phyloP scores from a whole-genome alignment of 371 early-diverging fungal species.

The Zopfochytrium polystomum region DNA sequence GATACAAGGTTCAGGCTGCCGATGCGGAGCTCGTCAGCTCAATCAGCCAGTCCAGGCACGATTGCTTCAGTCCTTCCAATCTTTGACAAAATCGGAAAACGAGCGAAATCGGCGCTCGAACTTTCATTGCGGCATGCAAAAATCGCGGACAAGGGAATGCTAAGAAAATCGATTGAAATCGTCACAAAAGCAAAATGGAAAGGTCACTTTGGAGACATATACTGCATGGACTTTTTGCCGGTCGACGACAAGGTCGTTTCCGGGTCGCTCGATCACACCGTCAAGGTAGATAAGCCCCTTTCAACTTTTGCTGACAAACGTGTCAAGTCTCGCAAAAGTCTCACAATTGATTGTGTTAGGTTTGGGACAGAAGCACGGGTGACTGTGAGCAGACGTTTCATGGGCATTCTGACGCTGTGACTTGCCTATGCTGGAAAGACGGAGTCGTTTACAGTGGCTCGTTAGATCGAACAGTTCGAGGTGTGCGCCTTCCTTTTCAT shows the following conservation, averaged over 20 bases:
- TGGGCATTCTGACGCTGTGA: conserved; percentile 39
- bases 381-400: conserved; percentile 20
- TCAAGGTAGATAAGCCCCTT: conserved; percentile 30
- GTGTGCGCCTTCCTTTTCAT: conserved; percentile 16
- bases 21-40: too few species aligned
- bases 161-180: too few species aligned
- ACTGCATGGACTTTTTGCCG: conserved; percentile 23
- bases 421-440: conserved; percentile 22
- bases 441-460: conserved; percentile 36
- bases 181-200: too few species aligned
- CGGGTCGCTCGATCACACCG: conserved; percentile 32
- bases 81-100: too few species aligned
- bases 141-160: too few species aligned
- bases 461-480: conserved; percentile 31
- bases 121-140: too few species aligned
- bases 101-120: too few species aligned
- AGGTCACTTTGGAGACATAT: conserved; percentile 41
- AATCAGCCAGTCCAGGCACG: too few species aligned
- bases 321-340: not conserved
- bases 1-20: too few species aligned
- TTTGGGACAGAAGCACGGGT: conserved; percentile 22
- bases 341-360: conserved; percentile 16
- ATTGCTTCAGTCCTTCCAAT: too few species aligned
- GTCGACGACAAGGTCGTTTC: conserved; percentile 24
- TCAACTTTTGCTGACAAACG: not conserved